Evolutionary conservation across 306 rosid species (phyloP), one percentile per base, ranked within the genome.

Genomic region (Hippophae tibetana): DNA sequence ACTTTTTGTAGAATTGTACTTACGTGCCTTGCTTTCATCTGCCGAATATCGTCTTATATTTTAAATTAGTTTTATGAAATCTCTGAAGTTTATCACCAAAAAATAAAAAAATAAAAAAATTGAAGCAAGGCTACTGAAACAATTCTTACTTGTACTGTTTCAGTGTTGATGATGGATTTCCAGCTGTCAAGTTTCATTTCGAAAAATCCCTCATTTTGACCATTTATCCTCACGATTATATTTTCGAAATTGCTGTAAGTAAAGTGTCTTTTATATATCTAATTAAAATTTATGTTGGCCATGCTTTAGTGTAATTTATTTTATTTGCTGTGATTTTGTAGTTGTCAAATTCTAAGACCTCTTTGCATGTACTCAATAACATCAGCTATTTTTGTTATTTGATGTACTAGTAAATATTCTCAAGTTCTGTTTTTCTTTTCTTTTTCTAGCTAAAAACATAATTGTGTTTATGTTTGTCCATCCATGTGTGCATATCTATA

Each of bases 111-210:
- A 18, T 18, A 18, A 18, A 18, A 18, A 18, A 18, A 18, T 18
- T 18, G 38, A 31, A 31, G 5, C 38, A 31, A 31, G 38, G 38
- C 38, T 31, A 31, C 38, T 31, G 38, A 31, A 31, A 31, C 3
- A 1, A 31, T 31, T 31, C 38, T 31, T 27, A 27, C 60, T 56
- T 9, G 42, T 13, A 45, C 48, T 54, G 65, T 54, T 78, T 76
- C 95, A 92, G 96, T 6, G 54, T 86, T 25, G 93, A 92, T 56
- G 70, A 73, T 27, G 84, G 71, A 59, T 92, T 92, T 78, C 96
- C 99, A 10, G 25, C 5, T 23, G 76, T 85, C 54, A 82, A 65
- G 69, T 80, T 92, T 58, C 57, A 50, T 61, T 92, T 92, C 52
- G 80, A 68, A 44, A 76, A 79, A 43, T 71, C 85, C 40, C 83